Conservation (phyloP, 2,329 filamentous ascomycete species). For the Fusarium lateritium region DNA sequence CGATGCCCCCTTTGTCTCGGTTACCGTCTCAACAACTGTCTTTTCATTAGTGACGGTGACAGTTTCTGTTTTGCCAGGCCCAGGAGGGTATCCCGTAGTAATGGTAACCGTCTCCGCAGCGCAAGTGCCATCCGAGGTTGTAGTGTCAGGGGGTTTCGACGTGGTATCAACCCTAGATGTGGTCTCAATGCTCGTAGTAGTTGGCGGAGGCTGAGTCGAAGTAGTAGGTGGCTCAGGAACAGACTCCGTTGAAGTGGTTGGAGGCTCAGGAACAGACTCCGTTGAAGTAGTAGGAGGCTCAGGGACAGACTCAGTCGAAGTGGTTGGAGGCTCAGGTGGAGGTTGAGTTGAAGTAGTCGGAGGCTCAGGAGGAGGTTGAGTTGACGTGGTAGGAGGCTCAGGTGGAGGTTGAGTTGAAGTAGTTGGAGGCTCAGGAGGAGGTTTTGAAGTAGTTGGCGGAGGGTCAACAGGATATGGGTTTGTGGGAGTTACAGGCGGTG, state of each 20-base stretch:
- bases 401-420: neutral
- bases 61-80: neutral
- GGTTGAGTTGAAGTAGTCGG: neutral
- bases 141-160: constrained; percentile 4
- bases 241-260: neutral
- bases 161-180: too few species aligned
- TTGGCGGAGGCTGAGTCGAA: neutral
- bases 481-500: neutral
- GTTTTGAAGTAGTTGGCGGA: constrained; percentile 6
- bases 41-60: neutral
- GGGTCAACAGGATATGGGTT: constrained; percentile 3
- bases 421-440: constrained; percentile 2
- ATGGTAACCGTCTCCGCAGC: constrained; percentile 8
- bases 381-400: neutral
- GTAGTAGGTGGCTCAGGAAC: neutral
- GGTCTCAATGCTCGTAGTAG: constrained; percentile 4
- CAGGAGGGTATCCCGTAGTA: neutral
- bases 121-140: neutral
- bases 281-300: neutral
- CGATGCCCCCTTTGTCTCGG: constrained; percentile 7
- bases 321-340: neutral
- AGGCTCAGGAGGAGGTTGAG: constrained; percentile 2
- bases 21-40: neutral
- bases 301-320: neutral
- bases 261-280: neutral